Conservation (phyloP, 2,329 filamentous ascomycete genomes). For the Penicillium sp. region DNA sequence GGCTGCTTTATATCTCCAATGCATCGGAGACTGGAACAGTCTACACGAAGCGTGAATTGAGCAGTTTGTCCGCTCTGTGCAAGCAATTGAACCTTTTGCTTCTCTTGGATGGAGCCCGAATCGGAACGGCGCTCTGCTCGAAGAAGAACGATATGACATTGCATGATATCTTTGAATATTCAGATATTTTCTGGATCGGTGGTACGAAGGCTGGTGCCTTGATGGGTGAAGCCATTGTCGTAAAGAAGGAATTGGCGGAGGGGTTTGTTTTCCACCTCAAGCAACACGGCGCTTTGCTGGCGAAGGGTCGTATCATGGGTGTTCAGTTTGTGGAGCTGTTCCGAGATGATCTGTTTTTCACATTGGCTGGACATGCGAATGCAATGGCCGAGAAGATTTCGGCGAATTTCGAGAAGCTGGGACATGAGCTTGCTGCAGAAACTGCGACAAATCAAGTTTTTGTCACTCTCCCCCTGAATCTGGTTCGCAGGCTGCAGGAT, state of each 20-base stretch:
- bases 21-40: slow-evolving; percentile 53
- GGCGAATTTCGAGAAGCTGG: slow-evolving; percentile 42
- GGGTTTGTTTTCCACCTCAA: slow-evolving; percentile 55
- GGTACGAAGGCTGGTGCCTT: slow-evolving; percentile 55
- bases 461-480: slow-evolving; percentile 41
- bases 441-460: slow-evolving; percentile 57
- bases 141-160: slow-evolving; percentile 46
- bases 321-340: slow-evolving; percentile 54
- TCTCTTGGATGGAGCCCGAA: slow-evolving; percentile 51
- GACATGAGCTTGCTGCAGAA: slow-evolving; percentile 44
- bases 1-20: slow-evolving; percentile 55
- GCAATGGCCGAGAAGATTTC: slow-evolving; percentile 47
- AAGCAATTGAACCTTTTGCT: slow-evolving; percentile 44
- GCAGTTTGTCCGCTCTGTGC: slow-evolving; percentile 46
- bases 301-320: slow-evolving; percentile 52
- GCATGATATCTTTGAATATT: slow-evolving; percentile 47
- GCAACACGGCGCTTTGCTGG: slow-evolving; percentile 52
- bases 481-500: slow-evolving; percentile 45
- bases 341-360: slow-evolving; percentile 47
- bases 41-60: slow-evolving; percentile 47
- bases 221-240: slow-evolving; percentile 53
- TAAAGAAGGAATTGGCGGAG: slow-evolving; percentile 46
- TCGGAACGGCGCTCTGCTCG: slow-evolving; percentile 47
- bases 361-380: slow-evolving; percentile 49
- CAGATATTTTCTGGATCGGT: slow-evolving; percentile 57